Evolutionary conservation across 2,329 filamentous ascomycete species (phyloP).

Genomic region (Sarocladiaceae sp.): DNA sequence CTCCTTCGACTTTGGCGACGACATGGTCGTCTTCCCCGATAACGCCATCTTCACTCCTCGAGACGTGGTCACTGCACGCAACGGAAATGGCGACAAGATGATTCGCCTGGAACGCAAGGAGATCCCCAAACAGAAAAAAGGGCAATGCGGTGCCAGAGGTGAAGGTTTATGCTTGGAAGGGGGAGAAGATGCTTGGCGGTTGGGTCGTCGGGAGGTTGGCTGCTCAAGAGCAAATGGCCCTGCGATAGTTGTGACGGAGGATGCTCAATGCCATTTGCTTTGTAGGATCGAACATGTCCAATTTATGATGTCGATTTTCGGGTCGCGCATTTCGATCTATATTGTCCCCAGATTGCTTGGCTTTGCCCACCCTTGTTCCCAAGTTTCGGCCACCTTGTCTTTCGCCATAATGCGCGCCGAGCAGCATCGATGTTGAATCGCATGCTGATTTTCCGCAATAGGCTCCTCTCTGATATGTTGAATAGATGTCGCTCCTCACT

Average conservation of each 20-base stretch:
- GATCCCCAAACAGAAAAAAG: not conserved
- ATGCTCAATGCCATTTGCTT: too few relatives aligned
- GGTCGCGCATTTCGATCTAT: too few relatives aligned
- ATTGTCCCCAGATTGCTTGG: too few relatives aligned
- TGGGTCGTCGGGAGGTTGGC: not conserved
- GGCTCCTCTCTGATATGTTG: too few relatives aligned
- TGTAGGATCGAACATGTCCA: too few relatives aligned
- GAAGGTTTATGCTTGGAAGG: not conserved
- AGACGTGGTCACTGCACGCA: conserved; percentile 3
- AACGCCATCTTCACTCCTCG: conserved; percentile 7
- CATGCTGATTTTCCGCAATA: too few relatives aligned
- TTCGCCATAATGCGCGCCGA: too few relatives aligned
- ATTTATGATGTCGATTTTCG: not conserved
- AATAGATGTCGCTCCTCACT: too few relatives aligned
- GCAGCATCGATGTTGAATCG: too few relatives aligned
- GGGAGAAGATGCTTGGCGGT: conserved; percentile 1
- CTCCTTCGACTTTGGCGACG: conserved; percentile 11
- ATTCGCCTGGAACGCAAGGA: not conserved
- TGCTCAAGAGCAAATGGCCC: not conserved
- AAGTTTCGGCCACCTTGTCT: too few relatives aligned
- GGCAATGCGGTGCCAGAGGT: not conserved
- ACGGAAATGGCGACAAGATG: not conserved
- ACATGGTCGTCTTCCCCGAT: conserved; percentile 9
- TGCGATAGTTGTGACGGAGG: not conserved
- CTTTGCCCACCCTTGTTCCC: too few relatives aligned